Base-by-base conservation (phyloP, 306 rosid species). In the Lathyrus aphaca region DNA sequence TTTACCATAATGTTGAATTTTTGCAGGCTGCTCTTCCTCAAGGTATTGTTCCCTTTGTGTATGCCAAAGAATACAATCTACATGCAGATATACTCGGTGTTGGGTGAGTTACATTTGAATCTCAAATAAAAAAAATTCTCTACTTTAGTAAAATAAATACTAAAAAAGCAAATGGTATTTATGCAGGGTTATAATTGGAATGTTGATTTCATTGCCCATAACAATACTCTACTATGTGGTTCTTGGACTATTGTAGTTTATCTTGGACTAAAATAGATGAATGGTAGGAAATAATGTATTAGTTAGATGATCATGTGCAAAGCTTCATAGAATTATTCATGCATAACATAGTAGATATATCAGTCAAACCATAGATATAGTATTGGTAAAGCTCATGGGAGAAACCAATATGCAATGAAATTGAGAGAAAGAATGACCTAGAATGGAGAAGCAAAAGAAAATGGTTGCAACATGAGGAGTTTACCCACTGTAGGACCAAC, bases 1-100 rank as follows among this genome's bases (percentile, higher is more conserved):
- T 7, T 35, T 35, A 35, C 7, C 39, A 32, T 32, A 6, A 32
- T 32, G 37, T 30, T 30, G 0, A 32, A 32, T 37, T 68, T 60
- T 40, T 57, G 54, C 82, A 91, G 96, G 97, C 97, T 53, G 97
- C 97, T 9, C 96, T 91, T 66, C 97, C 97, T 10, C 96, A 89
- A 44, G 97, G 97, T 14, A 91, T 91, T 14, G 97, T 91, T 62
- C 97, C 97, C 19, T 88, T 91, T 60, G 97, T 91, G 56, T 91
- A 86, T 42, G 96, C 96, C 74, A 91, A 88, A 73, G 97, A 91
- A 51, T 91, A 91, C 84, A 89, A 91, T 64, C 87, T 91, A 35
- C 97, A 89, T 49, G 77, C 97, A 60, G 96, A 85, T 79, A 87
- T 91, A 75, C 91, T 91, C 8, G 89, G 97, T 85, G 87, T 96